Percentiles rank a stretch among this genome's conserved stretches.
phyloP scores from a whole-genome alignment of 345 rosid genomes.

The Melaleuca alternifolia region DNA sequence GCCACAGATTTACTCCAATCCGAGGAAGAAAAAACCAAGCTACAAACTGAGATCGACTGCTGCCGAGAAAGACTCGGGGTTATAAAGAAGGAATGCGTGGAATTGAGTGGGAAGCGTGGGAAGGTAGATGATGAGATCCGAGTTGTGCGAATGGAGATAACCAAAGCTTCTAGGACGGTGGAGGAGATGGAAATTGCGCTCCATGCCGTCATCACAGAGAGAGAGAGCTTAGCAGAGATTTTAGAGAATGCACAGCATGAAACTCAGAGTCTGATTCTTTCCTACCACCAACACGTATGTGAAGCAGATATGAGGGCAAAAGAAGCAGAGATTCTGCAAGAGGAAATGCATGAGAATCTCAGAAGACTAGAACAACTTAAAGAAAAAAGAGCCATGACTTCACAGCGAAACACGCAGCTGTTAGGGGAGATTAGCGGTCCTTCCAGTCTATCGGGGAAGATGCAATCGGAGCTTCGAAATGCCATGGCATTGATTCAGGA shows the following conservation, averaged over 20 bases:
- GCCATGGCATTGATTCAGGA: slow-evolving; percentile 26
- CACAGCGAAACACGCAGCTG: slow-evolving; percentile 13
- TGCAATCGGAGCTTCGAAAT: slow-evolving; percentile 34
- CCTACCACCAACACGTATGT: slow-evolving; percentile 44
- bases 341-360: slow-evolving; percentile 22
- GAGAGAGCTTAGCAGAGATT: slow-evolving; percentile 39
- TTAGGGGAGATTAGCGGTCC: slow-evolving; percentile 10
- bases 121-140: slow-evolving; percentile 35
- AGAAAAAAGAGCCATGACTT: slow-evolving; percentile 11
- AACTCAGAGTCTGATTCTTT: slow-evolving; percentile 33
- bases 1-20: slow-evolving; percentile 71
- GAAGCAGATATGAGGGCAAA: slow-evolving; percentile 39
- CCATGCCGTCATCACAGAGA: slow-evolving; percentile 37
- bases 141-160: slow-evolving; percentile 27
- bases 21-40: slow-evolving; percentile 69
- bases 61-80: slow-evolving; percentile 44
- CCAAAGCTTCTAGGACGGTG: slow-evolving; percentile 23
- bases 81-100: slow-evolving; percentile 37
- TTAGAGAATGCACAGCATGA: slow-evolving; percentile 41
- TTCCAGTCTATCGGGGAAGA: slow-evolving; percentile 18
- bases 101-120: slow-evolving; percentile 17
- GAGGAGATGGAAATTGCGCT: slow-evolving; percentile 41
- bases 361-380: slow-evolving; percentile 28
- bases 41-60: slow-evolving; percentile 48
- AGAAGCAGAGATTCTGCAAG: slow-evolving; percentile 37